Conservation (phyloP, 2,329 filamentous ascomycete genomes). For the Endoconidiophora polonica region DNA sequence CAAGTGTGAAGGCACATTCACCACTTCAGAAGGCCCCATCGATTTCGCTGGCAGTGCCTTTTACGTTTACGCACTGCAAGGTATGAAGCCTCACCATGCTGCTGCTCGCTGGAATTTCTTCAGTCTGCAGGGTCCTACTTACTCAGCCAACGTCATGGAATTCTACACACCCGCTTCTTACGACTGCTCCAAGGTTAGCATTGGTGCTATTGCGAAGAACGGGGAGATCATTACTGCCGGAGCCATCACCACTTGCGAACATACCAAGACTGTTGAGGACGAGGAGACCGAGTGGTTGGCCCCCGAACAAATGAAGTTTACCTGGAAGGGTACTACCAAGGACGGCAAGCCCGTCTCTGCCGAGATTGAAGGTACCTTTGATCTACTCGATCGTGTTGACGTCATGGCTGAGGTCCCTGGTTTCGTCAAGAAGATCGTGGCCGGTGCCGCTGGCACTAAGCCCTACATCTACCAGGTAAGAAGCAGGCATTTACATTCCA, state of each 20-base stretch:
- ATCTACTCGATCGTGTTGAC: conserved; percentile 62
- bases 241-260: conserved; percentile 44
- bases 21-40: conserved; percentile 63
- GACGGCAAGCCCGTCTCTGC: conserved; percentile 60
- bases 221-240: conserved; percentile 64
- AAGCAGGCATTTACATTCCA: not conserved
- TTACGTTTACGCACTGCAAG: conserved; percentile 76
- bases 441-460: conserved; percentile 74
- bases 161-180: conserved; percentile 90
- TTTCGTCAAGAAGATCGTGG: conserved; percentile 88
- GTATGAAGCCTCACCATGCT: conserved; percentile 97
- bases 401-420: conserved; percentile 93
- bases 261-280: conserved; percentile 56
- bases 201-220: conserved; percentile 69
- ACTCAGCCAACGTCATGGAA: conserved; percentile 88
- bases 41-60: conserved; percentile 68
- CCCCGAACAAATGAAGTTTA: conserved; percentile 56
- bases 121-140: conserved; percentile 73
- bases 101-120: conserved; percentile 86
- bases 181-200: conserved; percentile 64
- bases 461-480: conserved; percentile 91
- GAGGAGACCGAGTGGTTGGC: conserved; percentile 75
- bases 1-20: conserved; percentile 63
- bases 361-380: conserved; percentile 48
- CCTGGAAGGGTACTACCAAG: conserved; percentile 62